A percentile compares a stretch with the other conserved stretches of the same genome.
Evolutionary conservation across 2,329 filamentous ascomycete species (phyloP).

Genomic region (Fusarium goolgardi): DNA sequence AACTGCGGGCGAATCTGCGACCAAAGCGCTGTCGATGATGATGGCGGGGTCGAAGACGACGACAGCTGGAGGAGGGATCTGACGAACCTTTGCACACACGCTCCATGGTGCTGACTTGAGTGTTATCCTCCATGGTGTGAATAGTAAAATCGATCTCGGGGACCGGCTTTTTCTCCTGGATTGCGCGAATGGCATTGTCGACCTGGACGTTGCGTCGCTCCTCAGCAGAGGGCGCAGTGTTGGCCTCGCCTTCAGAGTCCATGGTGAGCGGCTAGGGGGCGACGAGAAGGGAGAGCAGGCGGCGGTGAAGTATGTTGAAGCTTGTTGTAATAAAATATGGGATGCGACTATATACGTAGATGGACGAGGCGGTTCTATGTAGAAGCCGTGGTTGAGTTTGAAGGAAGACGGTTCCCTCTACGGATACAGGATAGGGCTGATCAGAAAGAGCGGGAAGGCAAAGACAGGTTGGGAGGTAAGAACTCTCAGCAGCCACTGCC

Average conservation of each 20-base stretch:
- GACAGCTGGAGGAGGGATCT: constrained; percentile 39
- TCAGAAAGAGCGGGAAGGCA: constrained; percentile 40
- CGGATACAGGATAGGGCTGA: constrained; percentile 46
- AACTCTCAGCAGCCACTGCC: constrained; percentile 29
- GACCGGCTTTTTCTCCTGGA: constrained; percentile 92
- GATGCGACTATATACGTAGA: constrained; percentile 27
- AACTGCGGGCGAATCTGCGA: constrained; percentile 32
- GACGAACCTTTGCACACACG: constrained; percentile 95
- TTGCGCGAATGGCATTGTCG: constrained; percentile 91
- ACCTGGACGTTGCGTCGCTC: constrained; percentile 71
- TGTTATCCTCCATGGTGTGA: constrained; percentile 98
- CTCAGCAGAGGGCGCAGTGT: constrained; percentile 50
- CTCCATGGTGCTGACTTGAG: constrained; percentile 93
- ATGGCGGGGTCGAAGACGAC: constrained; percentile 40
- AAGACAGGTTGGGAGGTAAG: constrained; percentile 33
- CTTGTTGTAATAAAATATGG: constrained; percentile 10
- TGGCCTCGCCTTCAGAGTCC: constrained; percentile 61
- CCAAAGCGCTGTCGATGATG: constrained; percentile 25
- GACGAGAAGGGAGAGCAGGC: constrained; percentile 35
- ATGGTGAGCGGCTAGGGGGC: constrained; percentile 46
- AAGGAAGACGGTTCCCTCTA: constrained; percentile 38
- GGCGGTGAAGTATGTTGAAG: constrained; percentile 43
- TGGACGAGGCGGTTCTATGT: constrained; percentile 9
- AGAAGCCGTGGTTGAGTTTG: constrained; percentile 31
- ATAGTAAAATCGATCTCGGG: constrained; percentile 99